Evolutionary conservation across 2,329 filamentous ascomycete genomes (phyloP).

Genomic region (Ophioceras dolichostomum): DNA sequence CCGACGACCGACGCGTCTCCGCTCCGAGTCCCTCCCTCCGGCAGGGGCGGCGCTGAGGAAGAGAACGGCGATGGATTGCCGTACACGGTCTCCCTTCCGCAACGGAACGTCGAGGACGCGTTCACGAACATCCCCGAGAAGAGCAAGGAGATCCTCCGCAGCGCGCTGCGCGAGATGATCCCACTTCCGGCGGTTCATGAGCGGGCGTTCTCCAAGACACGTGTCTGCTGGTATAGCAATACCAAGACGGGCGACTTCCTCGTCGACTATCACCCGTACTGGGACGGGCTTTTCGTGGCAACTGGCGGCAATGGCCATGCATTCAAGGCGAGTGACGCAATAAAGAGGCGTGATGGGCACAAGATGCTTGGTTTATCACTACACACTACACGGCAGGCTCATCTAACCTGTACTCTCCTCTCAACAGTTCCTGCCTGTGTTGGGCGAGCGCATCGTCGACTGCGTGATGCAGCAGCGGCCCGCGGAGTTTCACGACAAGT

Average conservation of each 20-base stretch:
- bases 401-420: no score
- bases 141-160: slow-evolving; percentile 47
- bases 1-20: slow-evolving; percentile 19
- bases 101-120: slow-evolving; percentile 36
- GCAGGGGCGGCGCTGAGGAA: not conserved
- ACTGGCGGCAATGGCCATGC: slow-evolving; percentile 53
- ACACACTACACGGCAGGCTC: no score
- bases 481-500: slow-evolving; percentile 41
- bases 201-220: slow-evolving; percentile 47
- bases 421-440: slow-evolving; percentile 50
- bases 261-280: slow-evolving; percentile 54
- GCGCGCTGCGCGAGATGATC: slow-evolving; percentile 47
- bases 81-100: slow-evolving; percentile 22
- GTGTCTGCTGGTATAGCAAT: slow-evolving; percentile 68
- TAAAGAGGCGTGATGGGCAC: no score
- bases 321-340: slow-evolving; percentile 35
- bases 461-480: slow-evolving; percentile 33
- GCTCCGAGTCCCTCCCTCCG: slow-evolving; percentile 6
- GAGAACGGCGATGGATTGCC: not conserved
- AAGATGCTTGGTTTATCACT: no score
- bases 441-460: slow-evolving; percentile 50
- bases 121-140: slow-evolving; percentile 41
- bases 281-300: slow-evolving; percentile 45
- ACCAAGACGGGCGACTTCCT: slow-evolving; percentile 61
- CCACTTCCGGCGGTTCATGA: slow-evolving; percentile 41